phyloP scores from a whole-genome alignment of 352 stramenopile genomes.

The Phytophthora pisi region DNA sequence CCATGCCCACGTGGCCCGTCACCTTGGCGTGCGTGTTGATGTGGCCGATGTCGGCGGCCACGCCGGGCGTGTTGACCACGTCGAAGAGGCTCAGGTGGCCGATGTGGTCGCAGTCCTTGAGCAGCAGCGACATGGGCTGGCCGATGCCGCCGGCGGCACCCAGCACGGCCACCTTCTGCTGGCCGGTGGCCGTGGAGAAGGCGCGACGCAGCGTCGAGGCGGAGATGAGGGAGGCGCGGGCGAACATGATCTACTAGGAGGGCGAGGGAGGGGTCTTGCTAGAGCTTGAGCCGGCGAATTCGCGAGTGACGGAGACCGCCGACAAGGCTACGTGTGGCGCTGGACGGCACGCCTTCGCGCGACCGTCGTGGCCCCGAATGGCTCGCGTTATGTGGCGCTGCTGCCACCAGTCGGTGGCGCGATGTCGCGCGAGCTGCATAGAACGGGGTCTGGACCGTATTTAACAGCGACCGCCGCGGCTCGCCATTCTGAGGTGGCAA shows the following conservation, averaged over 20 bases:
- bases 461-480: slow-evolving; percentile 5
- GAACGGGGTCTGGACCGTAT: slow-evolving; percentile 6
- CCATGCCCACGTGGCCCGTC: slow-evolving; percentile 76
- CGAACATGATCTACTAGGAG: slow-evolving; percentile 21
- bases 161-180: slow-evolving; percentile 85
- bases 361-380: slow-evolving; percentile 18
- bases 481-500: not conserved
- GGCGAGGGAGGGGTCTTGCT: slow-evolving; percentile 4
- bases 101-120: slow-evolving; percentile 97
- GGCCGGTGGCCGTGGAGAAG: slow-evolving; percentile 63
- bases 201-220: slow-evolving; percentile 38
- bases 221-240: slow-evolving; percentile 20
- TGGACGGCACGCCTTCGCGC: slow-evolving; percentile 4
- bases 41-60: slow-evolving; percentile 97
- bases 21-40: slow-evolving; percentile 90
- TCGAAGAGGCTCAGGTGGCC: slow-evolving; percentile 98
- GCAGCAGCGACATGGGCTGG: slow-evolving; percentile 97
- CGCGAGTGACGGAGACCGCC: slow-evolving; percentile 19
- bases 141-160: slow-evolving; percentile 98
- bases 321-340: slow-evolving; percentile 20
- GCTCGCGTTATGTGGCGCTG: slow-evolving; percentile 3
- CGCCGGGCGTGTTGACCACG: slow-evolving; percentile 97
- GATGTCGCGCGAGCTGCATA: slow-evolving; percentile 10
- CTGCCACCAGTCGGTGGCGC: slow-evolving; percentile 18
- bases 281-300: slow-evolving; percentile 23